Evolutionary conservation across 2,329 filamentous ascomycete genomes (phyloP), one percentile per base, ranked within the genome.

Genomic region (Fusarium sp.): DNA sequence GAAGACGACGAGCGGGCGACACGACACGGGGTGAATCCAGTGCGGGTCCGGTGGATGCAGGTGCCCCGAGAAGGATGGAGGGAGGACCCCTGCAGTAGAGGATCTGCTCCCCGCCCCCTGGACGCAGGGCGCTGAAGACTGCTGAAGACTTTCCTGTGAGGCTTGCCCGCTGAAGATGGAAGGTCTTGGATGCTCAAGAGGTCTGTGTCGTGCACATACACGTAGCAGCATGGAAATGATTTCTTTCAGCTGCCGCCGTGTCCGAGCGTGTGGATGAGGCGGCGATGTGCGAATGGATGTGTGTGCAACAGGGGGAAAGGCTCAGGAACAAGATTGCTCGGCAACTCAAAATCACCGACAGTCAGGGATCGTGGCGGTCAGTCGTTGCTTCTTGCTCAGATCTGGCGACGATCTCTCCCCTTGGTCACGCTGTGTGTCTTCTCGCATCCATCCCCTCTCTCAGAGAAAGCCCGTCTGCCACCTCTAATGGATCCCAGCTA

Each of bases 11-110:
- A 20, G 11, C 40, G 40, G 20, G 8, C 40, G 40, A 44, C 40
- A 44, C 40, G 42, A 59, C 57, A 51, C 50, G 66, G 60, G 62
- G 67, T 69, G 62, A 66, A 42, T 49, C 63, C 58, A 58, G 64
- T 46, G 64, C 64, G 65, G 65, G 64, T 67, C 58, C 34, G 50
- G 65, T 49, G 40, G 59, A 54, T 51, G 66, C 65, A 40, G 59
- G 58, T 51, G 66, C 61, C 51, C 63, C 63, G 50, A 57, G 20
- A 10, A 18, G 56, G 31, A 31, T 7, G 56, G 20, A 10, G 14
- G 56, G 31, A 31, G 11, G 56, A 23, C 53, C 67, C 67, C 60
- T 70, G 60, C 60, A 70, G 59, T 64, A 70, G 67, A 68, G 67
- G 67, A 69, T 68, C 67, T 68, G 59, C 59, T 60, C 51, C 57